phyloP scores from a whole-genome alignment of 78 protist genomes.

The Dictyostelium intermedium region DNA sequence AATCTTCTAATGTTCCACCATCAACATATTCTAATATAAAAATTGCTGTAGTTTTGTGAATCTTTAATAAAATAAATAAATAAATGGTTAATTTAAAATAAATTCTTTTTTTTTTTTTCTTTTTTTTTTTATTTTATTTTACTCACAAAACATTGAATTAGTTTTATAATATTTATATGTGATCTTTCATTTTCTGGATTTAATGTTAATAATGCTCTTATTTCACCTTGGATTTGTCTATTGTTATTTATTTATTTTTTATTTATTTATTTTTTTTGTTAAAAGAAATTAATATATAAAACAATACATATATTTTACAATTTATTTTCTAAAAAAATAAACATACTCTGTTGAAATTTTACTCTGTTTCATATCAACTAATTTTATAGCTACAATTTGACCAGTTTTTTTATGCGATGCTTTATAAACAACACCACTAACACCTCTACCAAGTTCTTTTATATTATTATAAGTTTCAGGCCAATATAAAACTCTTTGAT shows the following conservation, averaged over 20 bases:
- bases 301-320: too few relatives aligned
- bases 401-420: conserved; percentile 35
- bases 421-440: conserved; percentile 70
- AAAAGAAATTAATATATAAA: too few relatives aligned
- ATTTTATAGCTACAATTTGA: conserved; percentile 58
- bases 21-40: conserved; percentile 67
- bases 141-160: conserved; percentile 74
- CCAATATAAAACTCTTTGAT: conserved; percentile 56
- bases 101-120: too few relatives aligned
- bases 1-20: conserved; percentile 73
- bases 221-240: conserved; percentile 69
- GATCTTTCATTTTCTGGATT: conserved; percentile 29
- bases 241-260: background rate
- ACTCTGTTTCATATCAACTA: conserved; percentile 60
- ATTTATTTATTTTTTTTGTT: too few relatives aligned
- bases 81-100: too few relatives aligned
- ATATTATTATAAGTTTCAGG: conserved; percentile 38
- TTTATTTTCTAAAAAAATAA: background rate
- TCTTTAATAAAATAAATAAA: background rate
- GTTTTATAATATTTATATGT: conserved; percentile 49
- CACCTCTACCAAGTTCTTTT: conserved; percentile 54
- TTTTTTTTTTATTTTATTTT: background rate
- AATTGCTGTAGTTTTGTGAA: conserved; percentile 72
- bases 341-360: conserved; percentile 53
- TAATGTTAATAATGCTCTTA: conserved; percentile 52